A percentile compares a stretch with the other conserved stretches of the same genome.
Evolutionary conservation across 108 stramenopile species (phyloP).

Genomic region (Nitzschia sp.): DNA sequence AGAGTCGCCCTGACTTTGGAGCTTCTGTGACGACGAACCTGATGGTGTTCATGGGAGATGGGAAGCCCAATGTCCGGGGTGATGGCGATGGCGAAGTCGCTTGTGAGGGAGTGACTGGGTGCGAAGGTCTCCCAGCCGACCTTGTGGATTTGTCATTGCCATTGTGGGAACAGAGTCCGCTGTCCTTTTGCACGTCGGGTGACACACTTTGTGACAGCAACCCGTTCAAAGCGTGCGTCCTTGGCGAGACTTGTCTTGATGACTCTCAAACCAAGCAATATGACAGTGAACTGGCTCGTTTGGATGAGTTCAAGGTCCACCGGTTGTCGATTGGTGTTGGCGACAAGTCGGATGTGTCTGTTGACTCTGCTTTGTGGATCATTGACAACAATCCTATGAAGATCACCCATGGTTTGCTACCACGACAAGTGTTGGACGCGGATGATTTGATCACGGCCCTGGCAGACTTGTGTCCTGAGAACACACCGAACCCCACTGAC

Average conservation of each 20-base stretch:
- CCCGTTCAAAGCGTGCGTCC: constrained; percentile 15
- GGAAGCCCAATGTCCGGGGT: constrained; percentile 36
- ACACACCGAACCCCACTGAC: constrained; percentile 13
- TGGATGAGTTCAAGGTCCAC: constrained; percentile 11
- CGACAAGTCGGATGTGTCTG: constrained; percentile 10
- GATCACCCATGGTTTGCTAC: constrained; percentile 3
- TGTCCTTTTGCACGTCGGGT: neutral
- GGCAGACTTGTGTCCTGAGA: constrained; percentile 11
- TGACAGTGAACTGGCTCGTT: constrained; percentile 18
- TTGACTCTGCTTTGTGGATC: constrained; percentile 18
- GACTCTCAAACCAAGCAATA: constrained; percentile 7
- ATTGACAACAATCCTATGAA: constrained; percentile 21
- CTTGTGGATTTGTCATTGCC: neutral
- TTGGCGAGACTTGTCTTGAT: constrained; percentile 5
- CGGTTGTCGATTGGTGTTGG: constrained; percentile 43
- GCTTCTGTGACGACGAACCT: constrained; percentile 15
- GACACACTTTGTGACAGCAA: neutral
- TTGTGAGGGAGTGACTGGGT: constrained; percentile 1
- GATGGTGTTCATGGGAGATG: constrained; percentile 40
- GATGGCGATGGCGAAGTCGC: constrained; percentile 40
- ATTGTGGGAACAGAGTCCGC: neutral
- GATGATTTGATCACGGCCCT: constrained; percentile 16
- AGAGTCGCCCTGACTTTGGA: constrained; percentile 1
- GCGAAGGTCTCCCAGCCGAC: neutral
- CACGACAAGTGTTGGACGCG: constrained; percentile 3